Conservation (phyloP, 306 rosid genomes). For the Rubus idaeus region DNA sequence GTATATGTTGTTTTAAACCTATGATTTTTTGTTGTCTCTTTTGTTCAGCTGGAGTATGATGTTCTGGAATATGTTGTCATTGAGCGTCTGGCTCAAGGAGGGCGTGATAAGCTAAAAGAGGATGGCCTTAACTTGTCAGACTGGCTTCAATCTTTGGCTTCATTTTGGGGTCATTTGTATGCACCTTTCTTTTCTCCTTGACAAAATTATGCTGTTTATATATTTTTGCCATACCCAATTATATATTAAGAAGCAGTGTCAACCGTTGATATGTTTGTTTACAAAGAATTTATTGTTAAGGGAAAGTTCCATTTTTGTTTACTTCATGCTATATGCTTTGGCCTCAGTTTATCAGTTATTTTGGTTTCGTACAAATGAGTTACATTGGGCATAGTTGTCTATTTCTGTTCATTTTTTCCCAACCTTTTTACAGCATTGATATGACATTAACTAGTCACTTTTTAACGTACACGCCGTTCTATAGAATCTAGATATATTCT, state of each 20-base stretch:
- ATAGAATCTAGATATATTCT: slow-evolving; percentile 51
- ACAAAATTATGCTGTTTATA: not conserved
- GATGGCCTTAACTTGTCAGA: slow-evolving; percentile 98
- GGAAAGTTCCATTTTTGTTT: not conserved
- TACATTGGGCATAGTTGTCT: not conserved
- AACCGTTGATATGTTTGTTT: not conserved
- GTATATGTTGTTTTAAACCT: not conserved
- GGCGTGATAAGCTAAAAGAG: slow-evolving; percentile 94
- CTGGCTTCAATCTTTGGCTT: slow-evolving; percentile 99
- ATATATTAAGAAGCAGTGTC: not conserved
- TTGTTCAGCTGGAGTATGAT: slow-evolving; percentile 90
- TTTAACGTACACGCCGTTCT: slow-evolving; percentile 34
- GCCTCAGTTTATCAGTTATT: not conserved
- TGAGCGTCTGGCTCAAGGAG: slow-evolving; percentile 91
- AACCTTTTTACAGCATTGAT: slow-evolving; percentile 9
- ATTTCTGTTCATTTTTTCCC: not conserved
- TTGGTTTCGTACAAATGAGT: not conserved
- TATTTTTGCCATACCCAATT: not conserved
- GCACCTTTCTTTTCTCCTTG: slow-evolving; percentile 37
- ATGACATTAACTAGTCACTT: slow-evolving; percentile 33
- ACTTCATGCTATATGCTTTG: not conserved
- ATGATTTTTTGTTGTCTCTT: not conserved
- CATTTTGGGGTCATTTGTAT: slow-evolving; percentile 99
- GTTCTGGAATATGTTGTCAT: slow-evolving; percentile 96
- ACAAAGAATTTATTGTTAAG: not conserved